Evolutionary conservation across 371 early-diverging fungal genomes (phyloP), one percentile per base, ranked within the genome.

Genomic region (Batkoa obscura): DNA sequence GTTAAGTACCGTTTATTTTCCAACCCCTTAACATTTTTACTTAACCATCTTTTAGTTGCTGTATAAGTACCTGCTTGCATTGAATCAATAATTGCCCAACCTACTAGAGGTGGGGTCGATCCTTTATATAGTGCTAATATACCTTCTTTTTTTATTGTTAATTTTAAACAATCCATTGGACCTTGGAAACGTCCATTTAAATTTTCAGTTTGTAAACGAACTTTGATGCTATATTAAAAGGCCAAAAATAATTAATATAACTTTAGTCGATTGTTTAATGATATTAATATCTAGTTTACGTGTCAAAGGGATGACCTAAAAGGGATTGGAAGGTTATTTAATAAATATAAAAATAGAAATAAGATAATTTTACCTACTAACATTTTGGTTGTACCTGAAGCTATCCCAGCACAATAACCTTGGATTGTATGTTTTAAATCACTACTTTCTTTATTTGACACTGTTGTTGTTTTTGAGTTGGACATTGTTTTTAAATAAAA

Each of bases 51-150:
- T 3, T 32, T 15, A 10, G 1, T 30, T 5, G 47, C 36, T n/a
- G 12, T 32, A n/a, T 47, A 42, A 35, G 33, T 50, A 8, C 35
- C 69, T 63, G 72, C 81, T 80, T 80, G 80, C 51, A 86, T 74
- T 46, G 81, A 78, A 59, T 92, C 90, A 89, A 90, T 88, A 48
- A 88, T 71, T 35, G 84, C 81, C 92, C 94, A 95, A 5, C 96
- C 93, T 41, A 93, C 62, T 42, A 92, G 66, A 2, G 96, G 94
- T 6, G 92, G 92, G 12, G 89, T 88, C 2, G 93, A 90, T 31
- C 90, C 72, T 68, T 89, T 91, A 72, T 90, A 92, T 1, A 91
- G 69, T 3, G 84, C 90, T 2, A 79, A 69, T 8, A 80, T 61
- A 0, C 91, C 91, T 69, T 93, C 93, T 43, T 83, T 65, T 13